phyloP scores from a whole-genome alignment of 2,329 filamentous ascomycete species.

The Sclerotinia borealis region DNA sequence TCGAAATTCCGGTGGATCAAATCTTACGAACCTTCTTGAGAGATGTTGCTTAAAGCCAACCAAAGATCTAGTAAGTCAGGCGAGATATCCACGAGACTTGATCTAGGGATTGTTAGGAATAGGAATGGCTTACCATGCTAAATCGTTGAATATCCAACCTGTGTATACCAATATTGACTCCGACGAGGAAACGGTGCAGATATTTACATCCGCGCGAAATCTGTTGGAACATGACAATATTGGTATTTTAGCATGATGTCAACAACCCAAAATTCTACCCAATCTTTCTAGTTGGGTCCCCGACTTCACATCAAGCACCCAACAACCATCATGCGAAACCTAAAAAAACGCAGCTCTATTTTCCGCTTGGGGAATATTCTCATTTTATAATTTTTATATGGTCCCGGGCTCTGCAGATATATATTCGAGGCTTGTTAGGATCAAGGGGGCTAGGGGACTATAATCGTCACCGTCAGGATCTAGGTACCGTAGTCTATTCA shows the following conservation, averaged over 20 bases:
- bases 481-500: not conserved
- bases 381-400: not conserved
- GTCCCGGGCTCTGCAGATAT: not conserved
- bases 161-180: conserved; percentile 5
- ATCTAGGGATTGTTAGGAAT: conserved; percentile 14
- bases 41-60: not conserved
- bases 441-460: not conserved
- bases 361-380: not conserved
- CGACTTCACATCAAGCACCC: not conserved
- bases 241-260: conserved; percentile 12
- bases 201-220: conserved; percentile 3
- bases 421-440: not conserved
- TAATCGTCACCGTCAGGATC: not conserved
- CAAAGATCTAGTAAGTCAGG: not conserved
- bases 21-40: conserved; percentile 2
- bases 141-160: not conserved
- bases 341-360: not conserved
- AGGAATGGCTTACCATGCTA: conserved; percentile 5
- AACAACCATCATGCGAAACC: not conserved
- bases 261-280: not conserved
- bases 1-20: not conserved
- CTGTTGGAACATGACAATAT: conserved; percentile 3
- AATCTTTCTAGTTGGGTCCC: conserved; percentile 14
- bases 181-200: not conserved
- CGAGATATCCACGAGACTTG: conserved; percentile 13